Percentiles rank a stretch among this genome's conserved stretches.
phyloP scores from a whole-genome alignment of 345 rosid species.

The Cardiospermum halicacabum region DNA sequence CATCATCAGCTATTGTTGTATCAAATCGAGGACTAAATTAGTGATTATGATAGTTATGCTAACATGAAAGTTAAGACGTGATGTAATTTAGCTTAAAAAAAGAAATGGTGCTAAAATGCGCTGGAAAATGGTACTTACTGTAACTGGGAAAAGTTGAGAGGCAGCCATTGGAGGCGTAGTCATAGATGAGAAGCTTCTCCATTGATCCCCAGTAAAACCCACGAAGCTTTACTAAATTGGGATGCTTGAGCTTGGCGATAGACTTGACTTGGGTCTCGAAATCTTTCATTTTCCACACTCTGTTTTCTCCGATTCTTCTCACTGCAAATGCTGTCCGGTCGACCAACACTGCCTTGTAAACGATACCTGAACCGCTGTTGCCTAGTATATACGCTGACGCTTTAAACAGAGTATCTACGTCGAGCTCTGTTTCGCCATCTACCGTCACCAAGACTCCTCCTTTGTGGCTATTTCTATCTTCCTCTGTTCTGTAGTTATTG shows the following conservation, averaged over 20 bases:
- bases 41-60: no score
- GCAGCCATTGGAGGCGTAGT: constrained; percentile 70
- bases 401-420: constrained; percentile 65
- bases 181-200: constrained; percentile 85
- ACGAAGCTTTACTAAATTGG: constrained; percentile 57
- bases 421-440: constrained; percentile 66
- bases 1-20: no score
- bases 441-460: constrained; percentile 54
- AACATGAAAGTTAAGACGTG: not conserved
- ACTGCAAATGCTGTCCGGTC: constrained; percentile 72
- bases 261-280: constrained; percentile 66
- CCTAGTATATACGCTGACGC: constrained; percentile 86
- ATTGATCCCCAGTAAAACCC: constrained; percentile 86
- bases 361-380: constrained; percentile 54
- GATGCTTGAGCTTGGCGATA: constrained; percentile 67
- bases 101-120: constrained; percentile 11
- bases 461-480: constrained; percentile 19
- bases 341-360: constrained; percentile 80
- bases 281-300: constrained; percentile 47
- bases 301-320: constrained; percentile 76
- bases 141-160: constrained; percentile 44
- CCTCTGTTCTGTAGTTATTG: constrained; percentile 3
- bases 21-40: no score
- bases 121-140: constrained; percentile 40
- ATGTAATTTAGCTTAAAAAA: constrained; percentile 16